These are phyloP conservation scores for Davidsoniella australis DNA, from an alignment of 2,329 filamentous ascomycete species.

Conservation along the genomic window DNA sequence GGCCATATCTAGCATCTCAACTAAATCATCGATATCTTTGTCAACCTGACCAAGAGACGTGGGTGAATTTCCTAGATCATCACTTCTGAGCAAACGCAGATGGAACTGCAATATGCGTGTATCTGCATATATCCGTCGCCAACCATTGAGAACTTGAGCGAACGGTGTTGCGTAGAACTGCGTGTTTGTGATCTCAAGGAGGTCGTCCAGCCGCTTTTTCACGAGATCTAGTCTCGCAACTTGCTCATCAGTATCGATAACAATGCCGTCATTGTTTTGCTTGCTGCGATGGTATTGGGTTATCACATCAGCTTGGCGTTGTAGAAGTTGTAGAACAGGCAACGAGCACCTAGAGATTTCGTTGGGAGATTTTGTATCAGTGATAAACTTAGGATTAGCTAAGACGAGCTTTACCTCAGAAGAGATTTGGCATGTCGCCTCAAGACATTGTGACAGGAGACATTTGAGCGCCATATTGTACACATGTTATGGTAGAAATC, in stretches of 20 bases:
- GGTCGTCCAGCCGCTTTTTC: constrained; percentile 6
- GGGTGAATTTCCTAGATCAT: not conserved
- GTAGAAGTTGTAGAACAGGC: constrained; percentile 5
- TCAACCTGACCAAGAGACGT: not conserved
- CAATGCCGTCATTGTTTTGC: not conserved
- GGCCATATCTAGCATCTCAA: constrained; percentile 56
- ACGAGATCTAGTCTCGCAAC: not conserved
- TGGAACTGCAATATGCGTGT: constrained; percentile 47
- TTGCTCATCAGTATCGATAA: not conserved
- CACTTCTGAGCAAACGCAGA: constrained; percentile 16
- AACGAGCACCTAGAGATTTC: constrained; percentile 8
- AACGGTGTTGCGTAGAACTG: constrained; percentile 12
- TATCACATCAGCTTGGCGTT: constrained; percentile 6
- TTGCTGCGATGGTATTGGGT: too few species aligned
- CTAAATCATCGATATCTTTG: constrained; percentile 32
- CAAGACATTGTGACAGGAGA: not conserved
- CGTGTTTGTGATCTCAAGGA: constrained; percentile 7
- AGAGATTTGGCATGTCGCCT: not conserved
- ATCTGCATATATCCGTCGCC: constrained; percentile 57
- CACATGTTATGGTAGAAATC: too few species aligned
- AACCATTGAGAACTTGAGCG: constrained; percentile 37
- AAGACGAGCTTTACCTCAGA: too few species aligned
- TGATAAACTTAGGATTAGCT: not conserved
- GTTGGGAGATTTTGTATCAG: not conserved
- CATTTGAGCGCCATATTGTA: not conserved